A percentile compares a stretch with the other conserved stretches of the same genome.
Conservation (phyloP, 768 basidiomycete genomes). For the Cystofilobasidium capitatum region DNA sequence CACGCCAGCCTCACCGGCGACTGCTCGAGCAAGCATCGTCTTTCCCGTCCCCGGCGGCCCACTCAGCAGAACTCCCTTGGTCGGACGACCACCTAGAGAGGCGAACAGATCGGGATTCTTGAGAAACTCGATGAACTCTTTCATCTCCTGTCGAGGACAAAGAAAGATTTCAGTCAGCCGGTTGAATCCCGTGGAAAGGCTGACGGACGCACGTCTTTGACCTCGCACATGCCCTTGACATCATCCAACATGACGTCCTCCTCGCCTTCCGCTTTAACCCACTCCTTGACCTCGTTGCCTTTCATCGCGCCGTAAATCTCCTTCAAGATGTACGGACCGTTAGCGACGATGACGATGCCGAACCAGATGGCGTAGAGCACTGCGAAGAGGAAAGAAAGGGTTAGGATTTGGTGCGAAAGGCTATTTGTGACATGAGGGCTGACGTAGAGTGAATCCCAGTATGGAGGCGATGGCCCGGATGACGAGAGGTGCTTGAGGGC, state of each 20-base stretch:
- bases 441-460: background rate
- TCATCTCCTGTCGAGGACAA: slow-evolving; percentile 53
- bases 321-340: slow-evolving; percentile 11
- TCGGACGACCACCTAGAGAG: slow-evolving; percentile 81
- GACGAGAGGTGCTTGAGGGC: background rate
- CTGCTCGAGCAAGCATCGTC: slow-evolving; percentile 92
- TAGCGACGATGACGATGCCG: slow-evolving; percentile 15
- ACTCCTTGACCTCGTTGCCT: slow-evolving; percentile 43
- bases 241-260: slow-evolving; percentile 84
- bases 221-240: slow-evolving; percentile 96
- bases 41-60: slow-evolving; percentile 74
- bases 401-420: too few species aligned
- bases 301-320: slow-evolving; percentile 9
- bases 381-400: background rate
- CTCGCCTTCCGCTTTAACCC: slow-evolving; percentile 47
- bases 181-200: background rate
- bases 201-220: slow-evolving; percentile 60
- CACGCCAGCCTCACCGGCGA: slow-evolving; percentile 95
- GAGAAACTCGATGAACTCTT: slow-evolving; percentile 38
- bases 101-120: slow-evolving; percentile 87
- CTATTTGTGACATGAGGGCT: background rate
- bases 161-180: slow-evolving; percentile 11
- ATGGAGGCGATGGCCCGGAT: background rate
- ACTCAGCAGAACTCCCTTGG: slow-evolving; percentile 72
- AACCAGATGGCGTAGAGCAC: slow-evolving; percentile 10